These are phyloP conservation scores for Calocera cornea DNA, from an alignment of 768 basidiomycete genomes.

Conservation along the genomic window DNA sequence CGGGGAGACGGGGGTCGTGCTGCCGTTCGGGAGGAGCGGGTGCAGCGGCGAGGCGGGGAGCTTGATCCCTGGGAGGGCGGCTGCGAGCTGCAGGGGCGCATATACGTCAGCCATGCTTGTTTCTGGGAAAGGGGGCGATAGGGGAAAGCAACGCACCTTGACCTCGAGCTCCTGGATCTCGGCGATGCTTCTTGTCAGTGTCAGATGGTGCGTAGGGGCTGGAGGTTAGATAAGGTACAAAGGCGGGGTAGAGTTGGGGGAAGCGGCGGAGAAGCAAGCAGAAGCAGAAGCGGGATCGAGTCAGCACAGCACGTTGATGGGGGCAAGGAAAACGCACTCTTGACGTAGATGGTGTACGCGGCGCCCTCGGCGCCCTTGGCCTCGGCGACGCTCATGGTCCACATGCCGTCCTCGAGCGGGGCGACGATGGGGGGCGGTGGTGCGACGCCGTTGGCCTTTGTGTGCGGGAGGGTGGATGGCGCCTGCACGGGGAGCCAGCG, in stretches of 20 bases:
- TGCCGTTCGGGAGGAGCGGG: background rate
- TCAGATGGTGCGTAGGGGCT: constrained; percentile 85
- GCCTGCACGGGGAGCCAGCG: constrained; percentile 2
- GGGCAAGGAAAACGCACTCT: constrained; percentile 48
- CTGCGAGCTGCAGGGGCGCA: constrained; percentile 39
- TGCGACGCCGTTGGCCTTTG: background rate
- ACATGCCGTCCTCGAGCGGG: constrained; percentile 49
- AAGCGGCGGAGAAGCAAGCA: no score
- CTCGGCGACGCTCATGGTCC: constrained; percentile 82
- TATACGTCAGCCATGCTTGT: background rate
- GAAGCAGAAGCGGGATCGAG: constrained; percentile 10
- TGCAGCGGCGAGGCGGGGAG: constrained; percentile 43
- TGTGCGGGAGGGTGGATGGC: background rate
- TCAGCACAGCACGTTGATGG: background rate
- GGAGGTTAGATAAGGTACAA: constrained; percentile 21
- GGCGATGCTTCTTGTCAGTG: constrained; percentile 60
- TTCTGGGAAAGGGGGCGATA: background rate
- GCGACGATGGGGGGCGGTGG: background rate
- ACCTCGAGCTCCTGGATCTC: constrained; percentile 73
- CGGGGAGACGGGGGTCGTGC: background rate
- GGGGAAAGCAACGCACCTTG: constrained; percentile 27
- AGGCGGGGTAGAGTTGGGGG: constrained; percentile 12
- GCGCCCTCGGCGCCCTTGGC: constrained; percentile 28
- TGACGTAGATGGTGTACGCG: constrained; percentile 74
- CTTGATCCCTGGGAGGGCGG: constrained; percentile 41